Base-by-base conservation (phyloP, 202 grass and related monocot genomes). In the Brachypodium distachyon region DNA sequence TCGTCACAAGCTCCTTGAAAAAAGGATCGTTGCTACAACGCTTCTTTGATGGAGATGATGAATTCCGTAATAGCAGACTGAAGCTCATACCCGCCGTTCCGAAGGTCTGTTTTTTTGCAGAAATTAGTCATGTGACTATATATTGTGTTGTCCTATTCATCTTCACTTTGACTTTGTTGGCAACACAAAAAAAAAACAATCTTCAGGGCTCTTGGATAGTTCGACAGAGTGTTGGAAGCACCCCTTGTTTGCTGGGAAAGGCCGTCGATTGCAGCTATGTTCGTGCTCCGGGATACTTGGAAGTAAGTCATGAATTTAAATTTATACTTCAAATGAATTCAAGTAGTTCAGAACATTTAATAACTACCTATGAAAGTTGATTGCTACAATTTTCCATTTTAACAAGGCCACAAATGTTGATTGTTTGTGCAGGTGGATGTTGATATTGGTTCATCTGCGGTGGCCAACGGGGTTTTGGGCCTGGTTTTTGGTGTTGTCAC, bases 181-280 rank as follows among this genome's bases (percentile, higher is more conserved):
- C 12, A 3, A 59, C 58, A 26, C 38, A 25, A 38, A 38, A 18
- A 36, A 68, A 61, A 38, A 18, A 60, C 9, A 54, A 61, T 55
- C 50, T 50, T 62, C 68, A 98, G 96, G 92, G 96, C 3, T 99
- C 96, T 38, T 99, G 96, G 96, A 99, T 99, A 84, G 92, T 99
- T 60, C 74, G 96, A 29, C 96, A 96, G 72, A 99, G 96, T 87
- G 96, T 99, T 29, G 92, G 92, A 41, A 96, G 81, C 83, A 81
- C 85, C 11, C 85, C 92, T 27, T 99, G 96, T 74, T 87, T 99
- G 67, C 33, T 99, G 73, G 96, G 96, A 42, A 99, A 96, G 87
- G 96, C 89, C 10, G 81, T 99, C 42, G 89, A 99, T 69, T 96
- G 96, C 58, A 92, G 70, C 80, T 99, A 99, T 22, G 61, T 95